Percentiles rank a stretch among this genome's conserved stretches.
Conservation (phyloP, 2,329 filamentous ascomycete species). For the Alternaria sp. region DNA sequence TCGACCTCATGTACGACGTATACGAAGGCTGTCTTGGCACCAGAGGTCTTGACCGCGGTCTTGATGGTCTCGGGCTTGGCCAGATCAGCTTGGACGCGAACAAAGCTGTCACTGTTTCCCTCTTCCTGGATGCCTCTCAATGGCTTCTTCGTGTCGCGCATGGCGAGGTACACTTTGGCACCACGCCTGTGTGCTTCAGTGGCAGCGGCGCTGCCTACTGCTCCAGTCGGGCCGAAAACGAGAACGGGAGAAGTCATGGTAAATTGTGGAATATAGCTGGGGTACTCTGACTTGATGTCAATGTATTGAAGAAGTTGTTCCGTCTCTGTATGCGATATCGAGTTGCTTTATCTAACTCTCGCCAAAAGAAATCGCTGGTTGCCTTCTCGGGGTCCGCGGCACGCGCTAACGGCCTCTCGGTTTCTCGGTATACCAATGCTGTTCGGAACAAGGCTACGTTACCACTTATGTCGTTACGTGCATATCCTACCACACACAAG, state of each 20-base stretch:
- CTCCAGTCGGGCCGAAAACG: slow-evolving; percentile 60
- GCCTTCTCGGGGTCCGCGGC: background rate
- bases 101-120: slow-evolving; percentile 31
- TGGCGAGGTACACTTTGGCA: slow-evolving; percentile 56
- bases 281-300: background rate
- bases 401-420: background rate
- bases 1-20: slow-evolving; percentile 47
- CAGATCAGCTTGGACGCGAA: slow-evolving; percentile 56
- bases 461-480: background rate
- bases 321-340: background rate
- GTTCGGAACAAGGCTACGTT: background rate
- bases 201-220: slow-evolving; percentile 53
- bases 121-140: slow-evolving; percentile 50
- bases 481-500: no score
- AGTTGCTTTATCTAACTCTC: background rate
- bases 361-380: background rate
- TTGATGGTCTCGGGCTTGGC: slow-evolving; percentile 50
- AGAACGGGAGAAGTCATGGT: slow-evolving; percentile 28
- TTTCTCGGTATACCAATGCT: background rate
- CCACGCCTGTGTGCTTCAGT: slow-evolving; percentile 49
- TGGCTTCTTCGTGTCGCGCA: slow-evolving; percentile 55
- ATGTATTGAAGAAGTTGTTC: background rate
- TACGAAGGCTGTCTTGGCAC: slow-evolving; percentile 58
- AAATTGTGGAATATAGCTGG: background rate
- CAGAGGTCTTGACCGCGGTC: slow-evolving; percentile 50